These are phyloP conservation scores for Neurospora cerealis DNA, from an alignment of 495 filamentous ascomycete species.

Conservation along the genomic window DNA sequence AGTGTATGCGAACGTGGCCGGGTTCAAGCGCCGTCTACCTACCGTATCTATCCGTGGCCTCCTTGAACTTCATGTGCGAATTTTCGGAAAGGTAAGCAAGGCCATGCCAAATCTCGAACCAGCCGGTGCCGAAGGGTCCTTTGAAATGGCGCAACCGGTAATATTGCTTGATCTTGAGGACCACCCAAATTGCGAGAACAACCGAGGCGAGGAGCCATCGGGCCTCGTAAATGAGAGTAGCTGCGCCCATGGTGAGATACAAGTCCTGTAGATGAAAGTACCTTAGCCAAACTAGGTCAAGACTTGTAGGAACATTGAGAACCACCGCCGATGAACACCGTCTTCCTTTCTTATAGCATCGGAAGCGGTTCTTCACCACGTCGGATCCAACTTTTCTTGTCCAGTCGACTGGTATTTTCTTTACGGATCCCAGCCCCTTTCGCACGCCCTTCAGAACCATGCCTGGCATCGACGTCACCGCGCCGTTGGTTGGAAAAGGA, in stretches of 20 bases:
- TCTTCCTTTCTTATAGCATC: neutral
- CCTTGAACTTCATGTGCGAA: slow-evolving; percentile 6
- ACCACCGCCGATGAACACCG: neutral
- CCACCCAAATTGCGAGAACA: neutral
- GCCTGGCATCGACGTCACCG: neutral
- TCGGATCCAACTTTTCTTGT: neutral
- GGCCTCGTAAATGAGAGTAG: neutral
- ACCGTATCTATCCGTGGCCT: slow-evolving; percentile 7
- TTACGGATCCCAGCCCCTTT: neutral
- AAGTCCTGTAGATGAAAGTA: neutral
- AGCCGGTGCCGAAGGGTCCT: slow-evolving; percentile 8
- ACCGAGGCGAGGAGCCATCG: neutral
- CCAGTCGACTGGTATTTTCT: neutral
- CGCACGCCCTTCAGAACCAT: neutral
- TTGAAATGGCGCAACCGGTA: slow-evolving; percentile 6
- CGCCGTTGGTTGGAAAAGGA: neutral
- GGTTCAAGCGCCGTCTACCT: neutral
- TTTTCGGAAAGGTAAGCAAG: slow-evolving; percentile 3
- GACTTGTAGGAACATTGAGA: neutral
- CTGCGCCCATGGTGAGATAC: neutral
- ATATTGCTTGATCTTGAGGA: slow-evolving; percentile 5
- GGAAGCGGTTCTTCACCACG: neutral
- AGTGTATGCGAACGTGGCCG: neutral
- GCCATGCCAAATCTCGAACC: slow-evolving; percentile 3
- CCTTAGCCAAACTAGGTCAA: neutral